These are phyloP conservation scores for Fusarium mundagurra DNA, from an alignment of 2,329 filamentous ascomycete species.

Conservation along the genomic window DNA sequence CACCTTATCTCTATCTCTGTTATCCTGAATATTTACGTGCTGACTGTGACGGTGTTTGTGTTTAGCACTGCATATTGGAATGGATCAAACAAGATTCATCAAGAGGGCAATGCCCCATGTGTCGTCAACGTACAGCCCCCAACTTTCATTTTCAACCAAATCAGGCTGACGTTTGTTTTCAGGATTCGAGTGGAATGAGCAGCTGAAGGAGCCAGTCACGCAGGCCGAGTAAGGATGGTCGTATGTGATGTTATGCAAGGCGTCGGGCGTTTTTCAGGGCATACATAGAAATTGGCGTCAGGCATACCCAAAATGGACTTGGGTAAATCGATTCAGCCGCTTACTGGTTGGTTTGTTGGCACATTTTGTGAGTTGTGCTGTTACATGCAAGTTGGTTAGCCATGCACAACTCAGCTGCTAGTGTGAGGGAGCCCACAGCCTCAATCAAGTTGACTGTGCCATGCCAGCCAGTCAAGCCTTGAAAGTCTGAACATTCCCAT, in stretches of 20 bases:
- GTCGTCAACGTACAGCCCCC: constrained; percentile 78
- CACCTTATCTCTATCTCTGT: not conserved
- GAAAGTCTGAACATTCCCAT: not conserved
- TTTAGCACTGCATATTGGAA: constrained; percentile 90
- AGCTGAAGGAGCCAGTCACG: constrained; percentile 45
- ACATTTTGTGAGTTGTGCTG: not conserved
- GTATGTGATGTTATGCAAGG: constrained; percentile 9
- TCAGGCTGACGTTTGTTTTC: constrained; percentile 18
- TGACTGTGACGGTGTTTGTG: constrained; percentile 16
- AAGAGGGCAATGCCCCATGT: constrained; percentile 97
- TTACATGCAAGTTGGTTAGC: not conserved
- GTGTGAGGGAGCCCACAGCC: constrained; percentile 16
- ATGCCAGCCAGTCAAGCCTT: constrained; percentile 6
- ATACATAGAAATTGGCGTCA: constrained; percentile 13
- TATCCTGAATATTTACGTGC: constrained; percentile 19
- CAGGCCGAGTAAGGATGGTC: constrained; percentile 44
- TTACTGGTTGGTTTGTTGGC: constrained; percentile 6
- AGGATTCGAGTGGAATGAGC: constrained; percentile 56
- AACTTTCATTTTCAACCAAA: not conserved
- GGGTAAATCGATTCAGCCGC: not conserved
- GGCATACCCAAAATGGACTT: constrained; percentile 12
- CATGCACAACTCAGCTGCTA: constrained; percentile 6
- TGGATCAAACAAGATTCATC: constrained; percentile 97
- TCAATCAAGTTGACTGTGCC: constrained; percentile 6
- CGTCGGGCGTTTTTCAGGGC: constrained; percentile 37